Evolutionary conservation across 768 basidiomycete genomes (phyloP).

Genomic region (Pulveroboletus sp.): DNA sequence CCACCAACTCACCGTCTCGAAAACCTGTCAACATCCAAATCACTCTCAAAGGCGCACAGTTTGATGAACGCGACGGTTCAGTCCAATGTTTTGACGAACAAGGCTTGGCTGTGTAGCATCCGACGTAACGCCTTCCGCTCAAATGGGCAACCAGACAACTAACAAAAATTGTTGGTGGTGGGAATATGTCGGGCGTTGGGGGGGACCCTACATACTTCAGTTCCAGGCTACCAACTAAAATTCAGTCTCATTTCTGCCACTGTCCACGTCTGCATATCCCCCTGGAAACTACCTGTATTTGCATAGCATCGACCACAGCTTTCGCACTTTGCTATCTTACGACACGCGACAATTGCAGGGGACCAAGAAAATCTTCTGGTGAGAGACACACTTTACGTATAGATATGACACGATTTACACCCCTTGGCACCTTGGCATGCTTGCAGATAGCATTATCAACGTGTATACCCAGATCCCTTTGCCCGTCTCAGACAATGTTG

Average conservation of each 20-base stretch:
- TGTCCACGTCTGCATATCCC: background rate
- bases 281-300: background rate
- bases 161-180: background rate
- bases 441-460: background rate
- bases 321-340: background rate
- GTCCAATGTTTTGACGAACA: slow-evolving; percentile 7
- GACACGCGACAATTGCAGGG: background rate
- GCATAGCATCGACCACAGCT: background rate
- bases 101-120: slow-evolving; percentile 1
- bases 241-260: background rate
- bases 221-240: no score
- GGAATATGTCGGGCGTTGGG: background rate
- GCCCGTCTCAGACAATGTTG: background rate
- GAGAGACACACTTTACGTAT: no score
- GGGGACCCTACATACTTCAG: background rate
- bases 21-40: slow-evolving; percentile 13
- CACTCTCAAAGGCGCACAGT: slow-evolving; percentile 6
- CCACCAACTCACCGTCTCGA: background rate
- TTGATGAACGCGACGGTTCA: slow-evolving; percentile 1
- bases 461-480: background rate
- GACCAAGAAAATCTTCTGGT: background rate
- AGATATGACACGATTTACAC: background rate
- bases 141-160: background rate
- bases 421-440: background rate
- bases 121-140: background rate